These are phyloP conservation scores for Gilbertella persicaria DNA, from an alignment of 371 early-diverging fungal genomes.

Conservation along the genomic window DNA sequence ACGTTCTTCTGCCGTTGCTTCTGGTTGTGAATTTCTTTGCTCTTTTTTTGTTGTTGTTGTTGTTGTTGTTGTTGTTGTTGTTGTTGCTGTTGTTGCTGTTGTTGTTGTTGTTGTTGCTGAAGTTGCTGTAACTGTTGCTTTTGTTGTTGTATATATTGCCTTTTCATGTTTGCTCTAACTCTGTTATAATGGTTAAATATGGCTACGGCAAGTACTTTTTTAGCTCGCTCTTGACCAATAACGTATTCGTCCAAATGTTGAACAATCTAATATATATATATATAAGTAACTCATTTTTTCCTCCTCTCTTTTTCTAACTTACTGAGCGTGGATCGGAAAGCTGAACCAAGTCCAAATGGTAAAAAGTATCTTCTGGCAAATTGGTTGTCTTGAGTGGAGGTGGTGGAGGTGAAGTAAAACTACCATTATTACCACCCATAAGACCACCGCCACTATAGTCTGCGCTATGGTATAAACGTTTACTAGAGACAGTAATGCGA, in stretches of 20 bases:
- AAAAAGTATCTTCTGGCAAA: constrained; percentile 19
- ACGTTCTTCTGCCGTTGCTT: constrained; percentile 6
- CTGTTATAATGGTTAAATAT: constrained; percentile 88
- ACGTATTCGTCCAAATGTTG: constrained; percentile 84
- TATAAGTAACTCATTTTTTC: background rate
- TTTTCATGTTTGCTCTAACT: constrained; percentile 66
- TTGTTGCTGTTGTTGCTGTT: constrained; percentile 8
- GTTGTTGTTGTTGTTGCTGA: too few species aligned
- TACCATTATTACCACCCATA: constrained; percentile 18
- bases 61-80: constrained; percentile 17
- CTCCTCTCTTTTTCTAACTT: background rate
- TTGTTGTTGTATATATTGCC: constrained; percentile 7
- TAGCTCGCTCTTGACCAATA: constrained; percentile 86
- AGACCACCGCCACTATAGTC: constrained; percentile 25
- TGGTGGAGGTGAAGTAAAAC: constrained; percentile 2
- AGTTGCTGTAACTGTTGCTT: constrained; percentile 7
- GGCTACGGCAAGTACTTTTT: constrained; percentile 82
- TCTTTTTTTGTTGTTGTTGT: constrained; percentile 7
- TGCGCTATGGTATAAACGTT: constrained; percentile 21
- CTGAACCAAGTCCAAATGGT: constrained; percentile 20
- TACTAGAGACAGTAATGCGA: background rate
- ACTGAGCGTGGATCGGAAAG: constrained; percentile 26
- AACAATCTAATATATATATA: constrained; percentile 63
- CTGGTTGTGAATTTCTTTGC: background rate
- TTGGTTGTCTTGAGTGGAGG: constrained; percentile 4